phyloP scores from a whole-genome alignment of 768 basidiomycete genomes.

The Russula earlei region DNA sequence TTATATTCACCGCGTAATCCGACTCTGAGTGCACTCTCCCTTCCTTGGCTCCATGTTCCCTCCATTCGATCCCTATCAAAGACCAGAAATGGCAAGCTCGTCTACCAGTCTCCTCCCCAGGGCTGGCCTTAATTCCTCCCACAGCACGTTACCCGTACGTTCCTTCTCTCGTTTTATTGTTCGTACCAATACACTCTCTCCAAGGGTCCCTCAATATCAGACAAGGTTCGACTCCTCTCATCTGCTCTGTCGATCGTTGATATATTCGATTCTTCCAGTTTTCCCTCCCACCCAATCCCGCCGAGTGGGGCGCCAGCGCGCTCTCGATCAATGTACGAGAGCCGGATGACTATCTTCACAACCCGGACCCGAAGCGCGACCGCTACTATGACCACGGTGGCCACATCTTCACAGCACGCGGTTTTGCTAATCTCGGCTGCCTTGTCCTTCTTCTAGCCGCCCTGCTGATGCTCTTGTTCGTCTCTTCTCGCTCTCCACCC shows the following conservation, averaged over 20 bases:
- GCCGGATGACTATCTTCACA: slow-evolving; percentile 55
- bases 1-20: not conserved
- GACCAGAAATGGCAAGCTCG: slow-evolving; percentile 12
- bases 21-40: not conserved
- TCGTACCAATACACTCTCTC: not conserved
- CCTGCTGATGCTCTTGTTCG: slow-evolving; percentile 49
- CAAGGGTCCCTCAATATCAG: slow-evolving; percentile 12
- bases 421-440: slow-evolving; percentile 59
- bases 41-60: slow-evolving; percentile 1
- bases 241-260: not conserved
- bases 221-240: slow-evolving; percentile 2
- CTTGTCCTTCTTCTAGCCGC: slow-evolving; percentile 44
- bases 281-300: slow-evolving; percentile 34
- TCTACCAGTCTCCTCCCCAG: slow-evolving; percentile 13
- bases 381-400: slow-evolving; percentile 46
- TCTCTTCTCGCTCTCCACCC: slow-evolving; percentile 16
- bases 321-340: slow-evolving; percentile 39
- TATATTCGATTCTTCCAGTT: slow-evolving; percentile 24
- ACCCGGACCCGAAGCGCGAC: slow-evolving; percentile 49
- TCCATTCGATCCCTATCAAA: not conserved
- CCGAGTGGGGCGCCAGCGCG: slow-evolving; percentile 40
- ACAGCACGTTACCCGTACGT: not conserved
- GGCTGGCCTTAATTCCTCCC: not conserved
- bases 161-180: not conserved
- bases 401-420: slow-evolving; percentile 49